Base-by-base conservation (phyloP, 108 stramenopile genomes). In the Skeletonema menzelii region DNA sequence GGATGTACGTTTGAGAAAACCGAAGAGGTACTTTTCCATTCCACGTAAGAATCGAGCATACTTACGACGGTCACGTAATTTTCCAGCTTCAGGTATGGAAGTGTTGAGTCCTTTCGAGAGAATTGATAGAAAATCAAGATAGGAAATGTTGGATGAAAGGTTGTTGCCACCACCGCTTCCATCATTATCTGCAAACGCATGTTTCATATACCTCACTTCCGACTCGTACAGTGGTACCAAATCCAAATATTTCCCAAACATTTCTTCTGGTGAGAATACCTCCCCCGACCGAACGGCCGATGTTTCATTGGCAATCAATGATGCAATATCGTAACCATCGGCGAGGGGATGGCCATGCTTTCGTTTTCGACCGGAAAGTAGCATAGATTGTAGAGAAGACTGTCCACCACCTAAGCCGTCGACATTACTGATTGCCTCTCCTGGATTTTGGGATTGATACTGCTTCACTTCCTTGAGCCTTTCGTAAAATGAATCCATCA, bases 251-350 rank as follows among this genome's bases (percentile, higher is more conserved):
- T 88, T 87, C 13, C 94, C 91, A 83, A 91, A 77, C 56, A 91
- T 80, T 87, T 95, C 90, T 67, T 95, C 88, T 8, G 86, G 55
- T 11, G 81, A 62, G 71, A 77, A 91, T 28, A 86, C 46, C 20
- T 82, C 79, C 11, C 86, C 87, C 3, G 80, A 76, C 15, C 67
- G 62, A 40, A 89, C 69, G n/a, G 68, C 67, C 24, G 69, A 57
- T n/a, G 86, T 69, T 37, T 71, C 76, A 44, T 73, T 75, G 15
- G 64, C 31, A 15, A 91, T 34, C 15, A 82, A 56, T 8, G 88
- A 87, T 1, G 85, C 83, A 53, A 92, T 70, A 73, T 95, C 94
- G 58, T 89, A 95, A 38, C 94, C 94, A 82, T 95, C 91, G 31
- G 88, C 88, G 7, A 75, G 47, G 14, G 91, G 89, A 79, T 88